Evolutionary conservation across 1,284 basidiomycete genomes (phyloP).

Genomic region (Boletus mariae): DNA sequence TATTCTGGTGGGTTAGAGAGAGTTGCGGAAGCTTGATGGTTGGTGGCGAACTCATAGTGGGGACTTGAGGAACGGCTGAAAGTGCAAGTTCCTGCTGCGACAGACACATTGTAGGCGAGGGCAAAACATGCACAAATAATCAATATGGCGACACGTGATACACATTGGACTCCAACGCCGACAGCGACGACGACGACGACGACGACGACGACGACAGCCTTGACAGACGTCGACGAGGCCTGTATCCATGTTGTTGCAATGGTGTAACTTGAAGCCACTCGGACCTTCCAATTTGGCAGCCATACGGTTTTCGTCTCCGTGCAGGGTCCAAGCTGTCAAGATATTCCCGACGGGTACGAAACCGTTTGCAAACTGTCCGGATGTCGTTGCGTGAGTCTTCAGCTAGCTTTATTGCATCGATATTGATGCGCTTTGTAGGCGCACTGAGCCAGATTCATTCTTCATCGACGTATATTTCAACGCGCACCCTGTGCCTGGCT

Average conservation of each 20-base stretch:
- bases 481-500: conserved; percentile 41
- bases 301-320: conserved; percentile 22
- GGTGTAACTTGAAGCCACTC: conserved; percentile 60
- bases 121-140: conserved; percentile 22
- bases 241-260: conserved; percentile 52
- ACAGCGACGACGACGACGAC: neutral
- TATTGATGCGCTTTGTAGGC: conserved; percentile 37
- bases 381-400: conserved; percentile 58
- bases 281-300: conserved; percentile 42
- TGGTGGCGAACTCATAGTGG: conserved; percentile 43
- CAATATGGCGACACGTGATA: conserved; percentile 13
- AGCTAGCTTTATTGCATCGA: neutral
- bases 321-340: conserved; percentile 20
- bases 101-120: neutral
- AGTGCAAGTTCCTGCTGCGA: neutral
- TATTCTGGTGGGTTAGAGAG: conserved; percentile 36
- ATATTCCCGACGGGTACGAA: conserved; percentile 25
- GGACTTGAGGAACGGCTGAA: neutral
- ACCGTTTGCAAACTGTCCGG: conserved; percentile 58
- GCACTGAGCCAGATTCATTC: conserved; percentile 68
- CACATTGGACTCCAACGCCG: neutral
- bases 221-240: neutral
- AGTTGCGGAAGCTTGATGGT: conserved; percentile 50
- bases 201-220: neutral
- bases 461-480: conserved; percentile 73